These are phyloP conservation scores for Baeospora myosura DNA, from an alignment of 1,284 basidiomycete genomes.

Conservation along the genomic window DNA sequence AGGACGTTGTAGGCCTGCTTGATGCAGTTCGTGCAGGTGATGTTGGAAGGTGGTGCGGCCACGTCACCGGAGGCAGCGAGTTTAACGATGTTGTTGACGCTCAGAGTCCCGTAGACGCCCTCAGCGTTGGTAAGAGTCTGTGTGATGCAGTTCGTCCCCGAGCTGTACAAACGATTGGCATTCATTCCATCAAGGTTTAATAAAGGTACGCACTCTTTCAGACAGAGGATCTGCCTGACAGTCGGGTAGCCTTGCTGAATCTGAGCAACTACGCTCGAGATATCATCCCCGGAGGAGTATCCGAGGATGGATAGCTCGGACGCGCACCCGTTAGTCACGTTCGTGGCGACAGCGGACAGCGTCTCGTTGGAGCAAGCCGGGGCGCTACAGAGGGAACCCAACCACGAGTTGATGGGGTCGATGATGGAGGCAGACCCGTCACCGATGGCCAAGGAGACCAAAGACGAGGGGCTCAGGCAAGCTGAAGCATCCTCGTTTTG, in stretches of 20 bases:
- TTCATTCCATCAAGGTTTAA: background rate
- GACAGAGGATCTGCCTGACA: slow-evolving; percentile 43
- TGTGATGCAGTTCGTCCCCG: slow-evolving; percentile 44
- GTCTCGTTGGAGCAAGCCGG: slow-evolving; percentile 18
- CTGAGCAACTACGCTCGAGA: slow-evolving; percentile 26
- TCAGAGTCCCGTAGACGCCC: slow-evolving; percentile 24
- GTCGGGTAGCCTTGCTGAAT: slow-evolving; percentile 46
- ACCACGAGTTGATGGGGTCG: slow-evolving; percentile 47
- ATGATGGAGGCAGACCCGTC: slow-evolving; percentile 40
- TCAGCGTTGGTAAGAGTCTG: slow-evolving; percentile 46
- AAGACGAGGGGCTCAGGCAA: slow-evolving; percentile 46
- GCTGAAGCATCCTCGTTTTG: slow-evolving; percentile 36
- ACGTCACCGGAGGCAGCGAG: slow-evolving; percentile 15
- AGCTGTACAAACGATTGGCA: slow-evolving; percentile 18
- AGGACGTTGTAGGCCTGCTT: slow-evolving; percentile 46
- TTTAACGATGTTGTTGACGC: slow-evolving; percentile 18
- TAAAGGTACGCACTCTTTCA: slow-evolving; percentile 42
- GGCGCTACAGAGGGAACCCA: slow-evolving; percentile 45
- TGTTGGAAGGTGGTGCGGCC: slow-evolving; percentile 31
- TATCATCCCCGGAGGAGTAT: slow-evolving; percentile 14
- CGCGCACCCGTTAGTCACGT: slow-evolving; percentile 45
- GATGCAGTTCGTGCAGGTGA: slow-evolving; percentile 48
- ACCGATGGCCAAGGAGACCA: slow-evolving; percentile 33
- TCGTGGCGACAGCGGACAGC: slow-evolving; percentile 36
- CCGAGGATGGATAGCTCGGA: slow-evolving; percentile 37